Evolutionary conservation across 305 asterid species (phyloP).

Genomic region (Fraxinus paxiana): DNA sequence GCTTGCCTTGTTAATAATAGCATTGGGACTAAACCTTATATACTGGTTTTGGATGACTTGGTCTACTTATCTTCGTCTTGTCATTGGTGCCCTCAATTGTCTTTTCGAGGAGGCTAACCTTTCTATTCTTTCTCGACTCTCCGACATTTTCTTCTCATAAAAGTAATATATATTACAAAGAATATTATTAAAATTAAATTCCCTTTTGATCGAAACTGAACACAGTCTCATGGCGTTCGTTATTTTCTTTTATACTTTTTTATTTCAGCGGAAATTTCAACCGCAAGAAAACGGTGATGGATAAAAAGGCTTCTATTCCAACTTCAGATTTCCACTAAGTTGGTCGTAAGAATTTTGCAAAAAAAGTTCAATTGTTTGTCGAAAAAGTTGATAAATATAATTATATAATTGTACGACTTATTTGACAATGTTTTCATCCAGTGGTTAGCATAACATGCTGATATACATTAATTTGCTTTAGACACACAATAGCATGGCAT

Average conservation of each 20-base stretch:
- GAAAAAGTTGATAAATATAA: constrained; percentile 3
- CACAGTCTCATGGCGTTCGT: no score
- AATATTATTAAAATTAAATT: not conserved
- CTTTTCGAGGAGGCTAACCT: constrained; percentile 33
- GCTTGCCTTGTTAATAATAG: constrained; percentile 33
- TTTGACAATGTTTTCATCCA: not conserved
- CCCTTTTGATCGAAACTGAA: not conserved
- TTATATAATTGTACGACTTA: not conserved
- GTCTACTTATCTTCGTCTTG: constrained; percentile 29
- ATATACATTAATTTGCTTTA: constrained; percentile 10
- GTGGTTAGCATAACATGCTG: constrained; percentile 14
- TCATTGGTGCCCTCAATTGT: constrained; percentile 27
- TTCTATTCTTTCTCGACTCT: not conserved
- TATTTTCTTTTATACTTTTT: not conserved
- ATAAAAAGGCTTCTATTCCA: not conserved
- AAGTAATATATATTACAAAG: constrained; percentile 23
- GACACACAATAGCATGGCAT: constrained; percentile 20
- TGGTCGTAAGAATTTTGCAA: not conserved
- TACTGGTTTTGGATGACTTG: constrained; percentile 31
- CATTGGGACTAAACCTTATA: constrained; percentile 18
- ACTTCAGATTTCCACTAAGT: constrained; percentile 23
- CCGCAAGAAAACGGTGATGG: not conserved
- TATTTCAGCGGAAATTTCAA: not conserved
- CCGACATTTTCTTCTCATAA: constrained; percentile 47
- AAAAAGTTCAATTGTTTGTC: constrained; percentile 7